Base-by-base conservation (phyloP, 1,284 basidiomycete species). In the Microbotryum saponariae region DNA sequence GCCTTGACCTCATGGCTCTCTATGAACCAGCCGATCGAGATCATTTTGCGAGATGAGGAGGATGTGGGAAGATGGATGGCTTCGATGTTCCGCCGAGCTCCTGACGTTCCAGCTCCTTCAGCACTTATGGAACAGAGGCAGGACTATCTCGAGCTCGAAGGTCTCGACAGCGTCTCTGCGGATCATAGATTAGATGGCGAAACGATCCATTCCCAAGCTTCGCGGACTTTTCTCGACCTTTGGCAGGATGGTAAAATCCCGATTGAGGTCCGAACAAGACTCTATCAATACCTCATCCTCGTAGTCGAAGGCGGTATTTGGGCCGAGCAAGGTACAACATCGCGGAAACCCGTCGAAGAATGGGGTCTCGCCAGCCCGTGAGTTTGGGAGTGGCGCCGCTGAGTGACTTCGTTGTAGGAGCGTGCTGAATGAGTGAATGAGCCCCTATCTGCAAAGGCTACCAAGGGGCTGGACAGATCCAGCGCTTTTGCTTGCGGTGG, bases 271-370 rank as follows among this genome's bases (percentile, higher is more conserved):
- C 55, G 65, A 16, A 64, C 60, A 49, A 68, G 70, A 7, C 66
- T 70, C n/a, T 70, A 67, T 66, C 31, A 68, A 44, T 71, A 71
- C 57, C 62, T 69, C 12, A 62, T 71, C 2, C 58, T 71, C 4
- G 67, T 64, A 3, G 54, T 56, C 20, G 69, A 71, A 49, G 70
- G 70, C 4, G 70, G 70, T 9, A 57, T 70, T 4, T 70, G 69
- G 51, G 63, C 66, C 51, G 70, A 71, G 27, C 56, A 63, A 16
- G 70, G 69, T 37, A 68, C 67, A 31, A 51, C 59, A n/a, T 64
- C 60, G 49, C 46, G 69, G 29, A 63, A 64, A 33, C 49, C 70
- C 20, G 25, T 71, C 10, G 60, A 64, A 12, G 50, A 46, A 14
- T 71, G 70, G 70, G 59, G 56, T 37, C 12, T 5, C 29, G 3